A percentile compares a stretch with the other conserved stretches of the same genome.
Conservation (phyloP, 108 stramenopile species). For the Schizochytrium sp. region DNA sequence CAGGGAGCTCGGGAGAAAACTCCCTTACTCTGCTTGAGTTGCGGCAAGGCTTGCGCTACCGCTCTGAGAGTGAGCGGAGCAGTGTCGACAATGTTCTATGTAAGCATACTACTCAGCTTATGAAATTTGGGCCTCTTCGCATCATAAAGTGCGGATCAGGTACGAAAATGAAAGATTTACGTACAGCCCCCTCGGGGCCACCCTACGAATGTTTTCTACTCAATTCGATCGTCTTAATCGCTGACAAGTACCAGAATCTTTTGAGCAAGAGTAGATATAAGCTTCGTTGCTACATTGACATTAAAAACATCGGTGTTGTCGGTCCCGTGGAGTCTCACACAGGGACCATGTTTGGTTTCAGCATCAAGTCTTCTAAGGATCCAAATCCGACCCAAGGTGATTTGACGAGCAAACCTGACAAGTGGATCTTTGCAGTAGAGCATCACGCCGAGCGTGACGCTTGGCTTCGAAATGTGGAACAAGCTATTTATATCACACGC, state of each 20-base stretch:
- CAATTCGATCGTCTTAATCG: conserved; percentile 26
- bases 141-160: neutral
- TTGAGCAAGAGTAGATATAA: neutral
- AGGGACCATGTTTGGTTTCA: neutral
- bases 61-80: neutral
- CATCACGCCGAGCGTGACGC: conserved; percentile 39
- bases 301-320: neutral
- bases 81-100: neutral
- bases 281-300: neutral
- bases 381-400: neutral
- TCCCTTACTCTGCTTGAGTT: neutral
- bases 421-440: neutral
- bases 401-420: neutral
- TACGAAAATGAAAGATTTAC: neutral
- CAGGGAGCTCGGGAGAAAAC: neutral
- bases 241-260: conserved; percentile 36
- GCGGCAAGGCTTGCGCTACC: neutral
- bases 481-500: conserved; percentile 27
- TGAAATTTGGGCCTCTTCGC: neutral
- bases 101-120: conserved; percentile 42
- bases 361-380: neutral
- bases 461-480: conserved; percentile 36
- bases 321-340: neutral
- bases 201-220: conserved; percentile 48
- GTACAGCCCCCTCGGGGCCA: neutral